Conservation (phyloP, 2,329 filamentous ascomycete genomes). For the Fusarium pseudocircinatum region DNA sequence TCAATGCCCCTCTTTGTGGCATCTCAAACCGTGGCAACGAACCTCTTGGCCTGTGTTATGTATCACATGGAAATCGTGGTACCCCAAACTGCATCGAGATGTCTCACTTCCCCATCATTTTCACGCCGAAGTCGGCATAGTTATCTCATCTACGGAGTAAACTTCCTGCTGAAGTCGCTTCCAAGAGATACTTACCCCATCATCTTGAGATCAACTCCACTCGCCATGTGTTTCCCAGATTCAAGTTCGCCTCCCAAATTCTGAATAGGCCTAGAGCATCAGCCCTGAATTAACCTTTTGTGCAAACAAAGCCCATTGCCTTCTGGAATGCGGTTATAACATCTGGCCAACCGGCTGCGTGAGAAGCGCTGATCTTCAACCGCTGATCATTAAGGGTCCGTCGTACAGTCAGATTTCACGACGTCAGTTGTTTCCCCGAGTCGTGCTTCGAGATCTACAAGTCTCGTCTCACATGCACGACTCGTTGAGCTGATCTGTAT, state of each 20-base stretch:
- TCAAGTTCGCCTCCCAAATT: conserved; percentile 9
- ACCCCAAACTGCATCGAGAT: conserved; percentile 16
- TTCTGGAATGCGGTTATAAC: conserved; percentile 26
- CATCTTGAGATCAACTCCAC: conserved; percentile 22
- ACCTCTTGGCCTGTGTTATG: conserved; percentile 7
- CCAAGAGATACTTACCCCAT: not conserved
- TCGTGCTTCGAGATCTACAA: conserved; percentile 24
- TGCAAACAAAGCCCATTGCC: not conserved
- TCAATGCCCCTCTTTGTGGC: not conserved
- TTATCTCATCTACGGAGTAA: not conserved
- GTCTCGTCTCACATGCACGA: conserved; percentile 7
- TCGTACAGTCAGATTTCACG: conserved; percentile 3
- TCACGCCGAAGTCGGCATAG: conserved; percentile 19
- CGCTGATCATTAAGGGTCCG: conserved; percentile 20
- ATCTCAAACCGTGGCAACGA: conserved; percentile 20
- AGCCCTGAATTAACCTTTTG: conserved; percentile 10
- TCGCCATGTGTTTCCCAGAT: conserved; percentile 28
- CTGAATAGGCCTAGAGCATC: not conserved
- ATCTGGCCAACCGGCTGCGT: conserved; percentile 6
- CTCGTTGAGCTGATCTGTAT: not conserved
- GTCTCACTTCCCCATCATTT: conserved; percentile 26
- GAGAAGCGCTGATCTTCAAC: conserved; percentile 16
- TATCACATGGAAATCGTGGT: conserved; percentile 7
- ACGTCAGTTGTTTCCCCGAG: conserved; percentile 21
- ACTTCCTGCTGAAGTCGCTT: not conserved